Percentiles rank a stretch among this genome's conserved stretches.
Conservation (phyloP, 2,329 filamentous ascomycete species). For the Ampelomyces quisqualis region DNA sequence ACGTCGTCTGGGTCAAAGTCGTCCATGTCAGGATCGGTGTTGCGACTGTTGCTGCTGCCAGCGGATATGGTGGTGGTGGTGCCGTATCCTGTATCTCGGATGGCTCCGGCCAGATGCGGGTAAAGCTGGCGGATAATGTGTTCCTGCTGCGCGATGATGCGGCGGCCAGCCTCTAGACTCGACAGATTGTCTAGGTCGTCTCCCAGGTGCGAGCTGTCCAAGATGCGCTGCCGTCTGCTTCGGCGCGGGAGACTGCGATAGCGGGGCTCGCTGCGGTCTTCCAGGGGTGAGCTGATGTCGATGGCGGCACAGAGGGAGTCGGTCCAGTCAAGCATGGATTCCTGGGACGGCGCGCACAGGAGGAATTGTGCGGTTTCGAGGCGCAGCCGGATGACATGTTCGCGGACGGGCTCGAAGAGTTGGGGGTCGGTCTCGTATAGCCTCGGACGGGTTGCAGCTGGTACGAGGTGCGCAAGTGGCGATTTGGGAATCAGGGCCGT, state of each 20-base stretch:
- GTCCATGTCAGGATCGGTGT: conserved; percentile 35
- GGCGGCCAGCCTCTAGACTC: conserved; percentile 36
- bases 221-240: conserved; percentile 40
- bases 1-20: conserved; percentile 44
- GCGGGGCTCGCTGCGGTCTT: conserved; percentile 59
- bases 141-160: conserved; percentile 51
- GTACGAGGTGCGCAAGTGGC: conserved; percentile 50
- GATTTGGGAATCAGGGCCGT: conserved; percentile 46
- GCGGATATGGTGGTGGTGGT: background rate
- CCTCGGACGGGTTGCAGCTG: conserved; percentile 42
- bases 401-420: conserved; percentile 48
- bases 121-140: conserved; percentile 51
- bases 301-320: conserved; percentile 69
- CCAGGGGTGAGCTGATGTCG: conserved; percentile 68
- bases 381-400: conserved; percentile 69
- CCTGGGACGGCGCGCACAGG: conserved; percentile 64
- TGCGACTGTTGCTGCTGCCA: conserved; percentile 10
- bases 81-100: conserved; percentile 7
- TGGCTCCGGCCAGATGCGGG: conserved; percentile 42
- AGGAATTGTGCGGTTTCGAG: conserved; percentile 74
- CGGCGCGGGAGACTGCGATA: conserved; percentile 52
- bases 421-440: conserved; percentile 50
- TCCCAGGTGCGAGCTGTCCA: conserved; percentile 34
- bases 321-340: conserved; percentile 68
- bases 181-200: conserved; percentile 37